Percentiles rank a stretch among this genome's conserved stretches.
Evolutionary conservation across 345 rosid species (phyloP).

Genomic region (Melaleuca alternifolia): DNA sequence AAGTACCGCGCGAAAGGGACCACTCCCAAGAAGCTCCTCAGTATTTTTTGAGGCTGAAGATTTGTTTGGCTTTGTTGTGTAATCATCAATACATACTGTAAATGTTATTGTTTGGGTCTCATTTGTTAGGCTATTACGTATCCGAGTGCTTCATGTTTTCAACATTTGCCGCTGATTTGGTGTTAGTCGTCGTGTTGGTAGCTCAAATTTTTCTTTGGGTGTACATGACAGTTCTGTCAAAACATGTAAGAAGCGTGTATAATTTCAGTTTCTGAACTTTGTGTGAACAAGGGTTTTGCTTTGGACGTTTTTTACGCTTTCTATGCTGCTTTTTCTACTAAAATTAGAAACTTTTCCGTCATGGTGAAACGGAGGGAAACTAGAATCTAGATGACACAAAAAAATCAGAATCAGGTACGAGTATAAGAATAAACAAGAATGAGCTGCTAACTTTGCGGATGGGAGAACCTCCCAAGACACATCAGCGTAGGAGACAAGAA

Average conservation of each 20-base stretch:
- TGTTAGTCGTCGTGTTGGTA: background rate
- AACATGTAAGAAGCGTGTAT: background rate
- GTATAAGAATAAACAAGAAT: background rate
- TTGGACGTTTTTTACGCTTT: background rate
- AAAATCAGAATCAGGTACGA: background rate
- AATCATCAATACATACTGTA: background rate
- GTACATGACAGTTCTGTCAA: background rate
- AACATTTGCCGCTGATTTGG: background rate
- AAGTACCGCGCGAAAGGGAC: slow-evolving; percentile 76
- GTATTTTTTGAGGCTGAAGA: slow-evolving; percentile 25
- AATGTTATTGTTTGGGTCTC: slow-evolving; percentile 5
- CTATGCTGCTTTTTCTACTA: background rate
- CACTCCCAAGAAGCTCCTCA: slow-evolving; percentile 54
- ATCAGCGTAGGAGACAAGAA: background rate
- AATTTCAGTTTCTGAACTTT: background rate
- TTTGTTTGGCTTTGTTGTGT: background rate
- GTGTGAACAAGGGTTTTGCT: background rate
- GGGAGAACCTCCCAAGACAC: background rate
- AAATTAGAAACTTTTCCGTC: background rate
- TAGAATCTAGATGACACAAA: background rate
- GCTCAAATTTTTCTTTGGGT: background rate
- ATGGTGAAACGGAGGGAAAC: background rate
- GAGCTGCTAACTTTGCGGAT: background rate
- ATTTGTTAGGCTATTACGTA: slow-evolving; percentile 8
- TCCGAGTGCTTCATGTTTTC: slow-evolving; percentile 1